phyloP scores from a whole-genome alignment of 1,284 basidiomycete species.

The Fomitopsis pinicola region DNA sequence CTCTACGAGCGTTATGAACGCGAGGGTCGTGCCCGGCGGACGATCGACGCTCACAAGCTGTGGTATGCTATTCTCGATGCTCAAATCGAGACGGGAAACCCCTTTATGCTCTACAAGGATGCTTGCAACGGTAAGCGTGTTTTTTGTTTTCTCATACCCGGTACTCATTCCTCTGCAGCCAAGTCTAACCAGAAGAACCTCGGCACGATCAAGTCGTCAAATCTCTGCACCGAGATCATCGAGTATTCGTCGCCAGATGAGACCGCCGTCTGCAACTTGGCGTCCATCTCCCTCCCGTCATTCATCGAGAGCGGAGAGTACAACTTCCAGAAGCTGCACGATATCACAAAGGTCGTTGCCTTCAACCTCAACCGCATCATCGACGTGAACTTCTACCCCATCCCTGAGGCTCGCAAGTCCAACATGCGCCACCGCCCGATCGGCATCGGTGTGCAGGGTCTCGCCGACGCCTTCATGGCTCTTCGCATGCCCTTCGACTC shows the following conservation, averaged over 20 bases:
- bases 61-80: constrained; percentile 98
- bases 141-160: constrained; percentile 3
- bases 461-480: constrained; percentile 98
- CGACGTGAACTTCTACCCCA: constrained; percentile 93
- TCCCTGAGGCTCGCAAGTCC: constrained; percentile 85
- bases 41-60: constrained; percentile 94
- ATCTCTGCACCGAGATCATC: constrained; percentile 99
- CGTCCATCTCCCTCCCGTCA: constrained; percentile 92
- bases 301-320: constrained; percentile 76
- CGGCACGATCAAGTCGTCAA: constrained; percentile 99
- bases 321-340: constrained; percentile 95
- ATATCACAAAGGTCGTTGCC: constrained; percentile 89
- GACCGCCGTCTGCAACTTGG: constrained; percentile 98
- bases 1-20: constrained; percentile 90
- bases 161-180: constrained; percentile 36
- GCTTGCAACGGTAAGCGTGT: constrained; percentile 67
- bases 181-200: constrained; percentile 99
- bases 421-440: constrained; percentile 99
- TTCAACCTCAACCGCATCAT: constrained; percentile 95
- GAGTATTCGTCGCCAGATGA: constrained; percentile 98
- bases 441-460: constrained; percentile 96
- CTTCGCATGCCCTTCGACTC: constrained; percentile 96
- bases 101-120: constrained; percentile 99
- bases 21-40: constrained; percentile 86
- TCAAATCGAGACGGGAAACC: constrained; percentile 97